These are phyloP conservation scores for Trichophyton verrucosum DNA, from an alignment of 2,329 filamentous ascomycete genomes.

Conservation along the genomic window DNA sequence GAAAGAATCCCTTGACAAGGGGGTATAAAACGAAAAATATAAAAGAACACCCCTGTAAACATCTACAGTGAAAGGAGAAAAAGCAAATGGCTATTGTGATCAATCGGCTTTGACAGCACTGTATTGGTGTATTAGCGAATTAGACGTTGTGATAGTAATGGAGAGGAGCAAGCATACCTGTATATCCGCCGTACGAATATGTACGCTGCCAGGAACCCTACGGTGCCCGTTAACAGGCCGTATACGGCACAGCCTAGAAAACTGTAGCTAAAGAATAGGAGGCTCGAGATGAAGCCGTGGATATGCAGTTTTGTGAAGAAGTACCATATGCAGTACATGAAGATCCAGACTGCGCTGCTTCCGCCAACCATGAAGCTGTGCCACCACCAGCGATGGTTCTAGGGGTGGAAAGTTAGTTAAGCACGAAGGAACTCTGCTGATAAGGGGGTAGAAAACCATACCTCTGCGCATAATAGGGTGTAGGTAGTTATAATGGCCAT, in stretches of 20 bases:
- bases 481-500: conserved; percentile 76
- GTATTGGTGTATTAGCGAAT: neutral
- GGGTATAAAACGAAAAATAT: neutral
- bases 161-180: conserved; percentile 41
- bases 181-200: conserved; percentile 76
- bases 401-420: conserved; percentile 3
- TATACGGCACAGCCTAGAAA: conserved; percentile 72
- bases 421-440: neutral
- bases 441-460: conserved; percentile 20
- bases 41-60: neutral
- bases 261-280: conserved; percentile 79
- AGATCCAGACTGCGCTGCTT: conserved; percentile 67
- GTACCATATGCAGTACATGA: conserved; percentile 73
- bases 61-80: neutral
- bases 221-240: conserved; percentile 65
- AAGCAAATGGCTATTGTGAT: neutral
- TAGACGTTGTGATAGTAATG: neutral
- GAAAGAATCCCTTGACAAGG: neutral
- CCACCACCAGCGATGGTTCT: conserved; percentile 90
- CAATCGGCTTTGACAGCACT: conserved; percentile 15
- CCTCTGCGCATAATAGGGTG: conserved; percentile 66
- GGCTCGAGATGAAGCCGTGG: conserved; percentile 60
- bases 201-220: conserved; percentile 75
- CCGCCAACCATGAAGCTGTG: conserved; percentile 71
- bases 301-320: conserved; percentile 71